A percentile compares a stretch with the other conserved stretches of the same genome.
Conservation (phyloP, 148 eudicot genomes). For the Rheum nobile region DNA sequence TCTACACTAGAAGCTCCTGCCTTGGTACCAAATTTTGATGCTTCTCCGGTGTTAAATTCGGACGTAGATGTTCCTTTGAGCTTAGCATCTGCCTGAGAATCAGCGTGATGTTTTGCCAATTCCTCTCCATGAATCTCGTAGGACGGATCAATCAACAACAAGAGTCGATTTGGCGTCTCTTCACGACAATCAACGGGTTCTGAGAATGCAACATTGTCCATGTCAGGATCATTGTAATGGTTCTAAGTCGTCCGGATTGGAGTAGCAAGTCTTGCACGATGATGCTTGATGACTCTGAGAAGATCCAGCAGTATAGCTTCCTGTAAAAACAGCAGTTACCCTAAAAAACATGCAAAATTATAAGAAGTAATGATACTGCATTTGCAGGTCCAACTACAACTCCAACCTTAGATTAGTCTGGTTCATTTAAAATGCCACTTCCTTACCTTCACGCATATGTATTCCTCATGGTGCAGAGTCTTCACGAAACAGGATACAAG, state of each 20-base stretch:
- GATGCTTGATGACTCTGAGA: slow-evolving; percentile 74
- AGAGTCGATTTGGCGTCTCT: slow-evolving; percentile 43
- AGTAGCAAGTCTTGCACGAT: slow-evolving; percentile 77
- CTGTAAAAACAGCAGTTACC: slow-evolving; percentile 36
- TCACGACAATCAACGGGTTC: slow-evolving; percentile 21
- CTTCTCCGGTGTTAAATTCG: too few relatives aligned
- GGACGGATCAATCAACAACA: slow-evolving; percentile 60
- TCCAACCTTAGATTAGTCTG: too few relatives aligned
- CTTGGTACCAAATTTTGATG: too few relatives aligned
- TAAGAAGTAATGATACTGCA: too few relatives aligned
- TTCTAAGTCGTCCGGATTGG: slow-evolving; percentile 80
- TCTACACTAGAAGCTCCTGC: too few relatives aligned
- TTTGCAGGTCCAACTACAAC: too few relatives aligned
- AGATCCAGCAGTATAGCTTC: slow-evolving; percentile 79
- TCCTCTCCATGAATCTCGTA: slow-evolving; percentile 67
- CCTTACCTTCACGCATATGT: slow-evolving; percentile 69
- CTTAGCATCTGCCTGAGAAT: too few relatives aligned
- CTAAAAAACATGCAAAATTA: too few relatives aligned
- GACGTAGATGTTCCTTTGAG: too few relatives aligned
- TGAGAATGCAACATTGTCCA: slow-evolving; percentile 27
- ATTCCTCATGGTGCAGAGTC: slow-evolving; percentile 76
- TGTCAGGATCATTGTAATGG: slow-evolving; percentile 42
- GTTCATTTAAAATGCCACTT: too few relatives aligned
- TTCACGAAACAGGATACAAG: slow-evolving; percentile 78
- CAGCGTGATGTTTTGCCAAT: too few relatives aligned